phyloP scores from a whole-genome alignment of 805 yeast species.

The Spathaspora arborariae region DNA sequence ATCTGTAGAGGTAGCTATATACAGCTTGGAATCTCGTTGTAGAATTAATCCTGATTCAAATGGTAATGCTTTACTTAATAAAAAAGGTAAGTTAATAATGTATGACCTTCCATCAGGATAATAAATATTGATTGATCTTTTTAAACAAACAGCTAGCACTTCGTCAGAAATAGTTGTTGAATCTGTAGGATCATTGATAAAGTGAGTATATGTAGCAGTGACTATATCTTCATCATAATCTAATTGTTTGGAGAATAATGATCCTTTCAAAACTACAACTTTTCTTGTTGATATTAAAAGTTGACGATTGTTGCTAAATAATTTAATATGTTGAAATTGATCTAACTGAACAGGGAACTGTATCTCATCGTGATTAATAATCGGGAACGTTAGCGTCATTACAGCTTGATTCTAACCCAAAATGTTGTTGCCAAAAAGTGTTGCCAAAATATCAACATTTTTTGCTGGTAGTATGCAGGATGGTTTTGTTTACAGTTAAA shows the following conservation, averaged over 20 bases:
- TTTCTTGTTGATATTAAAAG: conserved; percentile 33
- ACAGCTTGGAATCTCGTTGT: conserved; percentile 41
- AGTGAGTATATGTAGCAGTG: conserved; percentile 59
- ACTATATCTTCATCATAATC: conserved; percentile 49
- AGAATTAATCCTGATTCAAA: conserved; percentile 67
- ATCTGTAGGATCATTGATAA: conserved; percentile 18
- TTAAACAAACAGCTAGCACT: conserved; percentile 55
- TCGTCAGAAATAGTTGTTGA: conserved; percentile 3
- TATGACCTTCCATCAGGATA: conserved; percentile 56
- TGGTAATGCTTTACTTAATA: conserved; percentile 55
- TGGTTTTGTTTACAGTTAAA: no score
- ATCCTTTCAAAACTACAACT: conserved; percentile 48
- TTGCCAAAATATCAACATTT: not conserved
- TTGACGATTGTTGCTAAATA: conserved; percentile 29
- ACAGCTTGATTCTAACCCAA: conserved; percentile 1
- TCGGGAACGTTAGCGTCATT: conserved; percentile 23
- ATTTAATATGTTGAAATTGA: conserved; percentile 11
- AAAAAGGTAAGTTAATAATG: conserved; percentile 67
- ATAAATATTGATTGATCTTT: conserved; percentile 60
- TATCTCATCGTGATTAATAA: conserved; percentile 26
- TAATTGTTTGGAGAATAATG: conserved; percentile 44
- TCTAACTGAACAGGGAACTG: conserved; percentile 13
- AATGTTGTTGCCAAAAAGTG: not conserved
- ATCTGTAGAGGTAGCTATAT: not conserved
- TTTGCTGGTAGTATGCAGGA: no score